Conservation (phyloP, 2,329 filamentous ascomycete species). For the Hypoxylon rubiginosum region DNA sequence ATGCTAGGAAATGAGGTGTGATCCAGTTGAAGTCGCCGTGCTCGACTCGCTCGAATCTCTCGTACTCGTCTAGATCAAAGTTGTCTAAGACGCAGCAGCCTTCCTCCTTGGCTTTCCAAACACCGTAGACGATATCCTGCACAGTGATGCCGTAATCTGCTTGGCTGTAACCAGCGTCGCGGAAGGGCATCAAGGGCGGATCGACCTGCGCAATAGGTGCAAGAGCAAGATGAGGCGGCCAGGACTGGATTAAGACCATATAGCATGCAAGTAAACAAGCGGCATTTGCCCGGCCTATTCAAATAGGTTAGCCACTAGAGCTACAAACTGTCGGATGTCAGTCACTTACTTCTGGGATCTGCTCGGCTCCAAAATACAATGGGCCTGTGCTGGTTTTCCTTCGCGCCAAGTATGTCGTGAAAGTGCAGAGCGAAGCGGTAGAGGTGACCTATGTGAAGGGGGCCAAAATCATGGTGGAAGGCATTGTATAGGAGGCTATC, state of each 20-base stretch:
- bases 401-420: constrained; percentile 92
- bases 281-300: constrained; percentile 85
- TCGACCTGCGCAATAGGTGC: constrained; percentile 97
- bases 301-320: constrained; percentile 44
- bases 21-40: constrained; percentile 99
- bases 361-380: constrained; percentile 97
- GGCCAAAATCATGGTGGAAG: constrained; percentile 98
- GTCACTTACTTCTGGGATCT: constrained; percentile 84
- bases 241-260: constrained; percentile 98
- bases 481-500: constrained; percentile 95
- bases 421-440: constrained; percentile 97
- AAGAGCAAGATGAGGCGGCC: constrained; percentile 95
- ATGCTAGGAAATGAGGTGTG: constrained; percentile 93
- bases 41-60: constrained; percentile 94
- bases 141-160: constrained; percentile 96
- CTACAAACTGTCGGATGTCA: neutral
- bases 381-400: constrained; percentile 88
- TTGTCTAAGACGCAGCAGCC: constrained; percentile 90
- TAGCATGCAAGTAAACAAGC: constrained; percentile 96
- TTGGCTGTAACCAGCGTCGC: constrained; percentile 97
- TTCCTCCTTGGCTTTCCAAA: constrained; percentile 99
- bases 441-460: constrained; percentile 95
- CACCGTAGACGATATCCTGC: constrained; percentile 97
- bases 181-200: constrained; percentile 97
- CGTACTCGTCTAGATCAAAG: constrained; percentile 97